Base-by-base conservation (phyloP, 768 basidiomycete genomes). In the Boletus vinaceobasis region DNA sequence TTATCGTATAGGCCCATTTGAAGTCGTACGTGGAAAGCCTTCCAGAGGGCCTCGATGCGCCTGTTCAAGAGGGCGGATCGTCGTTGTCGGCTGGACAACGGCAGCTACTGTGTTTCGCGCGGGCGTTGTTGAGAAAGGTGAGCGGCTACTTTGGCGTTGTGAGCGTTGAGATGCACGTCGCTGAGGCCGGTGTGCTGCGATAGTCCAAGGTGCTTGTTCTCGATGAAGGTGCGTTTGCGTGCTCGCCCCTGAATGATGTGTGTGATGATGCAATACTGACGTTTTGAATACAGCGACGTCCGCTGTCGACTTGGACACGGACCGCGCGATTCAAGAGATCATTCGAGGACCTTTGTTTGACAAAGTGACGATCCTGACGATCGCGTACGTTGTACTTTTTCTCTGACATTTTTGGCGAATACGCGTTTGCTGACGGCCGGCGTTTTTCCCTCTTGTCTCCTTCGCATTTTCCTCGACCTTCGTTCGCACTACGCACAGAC, bases 281-380 rank as follows among this genome's bases (percentile, higher is more conserved):
- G 13, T 17, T 44, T 19, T 50, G 31, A 52, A 52, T 7, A 35
- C 56, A 88, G 90, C 92, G 3, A 95, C 92, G 6, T 90, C 87
- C 36, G 91, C 92, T 19, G 91, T 95, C 47, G 93, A 95, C 69
- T 74, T 94, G 33, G 91, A 95, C 65, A 95, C 93, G 9, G 93
- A 96, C 66, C 80, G 80, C 53, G 88, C 88, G 29, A 90, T 95
- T 58, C 93, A 97, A 74, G 84, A 86, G 11, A 93, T 93, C 58
- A 88, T 96, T 43, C 80, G 84, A 27, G 90, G 93, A 7, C 80
- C 86, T 5, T 80, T 87, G 31, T 96, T 95, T 65, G 72, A 78
- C 3, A 73, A 87, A 54, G 85, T 88, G 14, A 94, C 93, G 11
- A 92, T 93, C 53, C 71, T 96, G 49, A 93, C 90, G 14, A 92